Evolutionary conservation across 352 stramenopile species (phyloP).

Genomic region (Elongisporangium undulatum): DNA sequence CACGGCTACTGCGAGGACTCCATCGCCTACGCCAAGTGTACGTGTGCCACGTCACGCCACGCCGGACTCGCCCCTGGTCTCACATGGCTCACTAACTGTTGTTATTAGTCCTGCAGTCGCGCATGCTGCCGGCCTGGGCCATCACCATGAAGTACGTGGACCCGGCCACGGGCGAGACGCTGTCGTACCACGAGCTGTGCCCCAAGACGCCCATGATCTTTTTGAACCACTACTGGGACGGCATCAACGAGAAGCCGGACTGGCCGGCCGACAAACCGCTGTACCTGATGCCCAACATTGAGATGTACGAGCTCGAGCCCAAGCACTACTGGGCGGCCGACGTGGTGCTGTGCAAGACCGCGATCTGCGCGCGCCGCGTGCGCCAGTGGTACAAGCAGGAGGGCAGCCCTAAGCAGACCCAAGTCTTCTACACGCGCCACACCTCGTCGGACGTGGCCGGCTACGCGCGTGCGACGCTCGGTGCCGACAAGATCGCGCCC

Average conservation of each 20-base stretch:
- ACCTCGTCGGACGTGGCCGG: slow-evolving; percentile 47
- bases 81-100: background rate
- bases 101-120: slow-evolving; percentile 26
- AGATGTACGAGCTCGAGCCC: slow-evolving; percentile 58
- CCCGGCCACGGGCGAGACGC: slow-evolving; percentile 24
- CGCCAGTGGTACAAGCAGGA: slow-evolving; percentile 48
- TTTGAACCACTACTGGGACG: slow-evolving; percentile 49
- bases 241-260: slow-evolving; percentile 17
- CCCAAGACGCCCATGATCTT: slow-evolving; percentile 38
- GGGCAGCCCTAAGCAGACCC: slow-evolving; percentile 40
- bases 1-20: slow-evolving; percentile 73
- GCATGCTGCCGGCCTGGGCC: slow-evolving; percentile 36
- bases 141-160: slow-evolving; percentile 38
- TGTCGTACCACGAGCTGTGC: slow-evolving; percentile 51
- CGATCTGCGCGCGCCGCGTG: slow-evolving; percentile 38
- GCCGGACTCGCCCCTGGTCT: background rate
- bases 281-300: slow-evolving; percentile 36
- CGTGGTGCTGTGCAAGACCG: slow-evolving; percentile 55
- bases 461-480: slow-evolving; percentile 24
- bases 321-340: slow-evolving; percentile 47
- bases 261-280: slow-evolving; percentile 29
- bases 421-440: slow-evolving; percentile 52
- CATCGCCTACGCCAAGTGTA: slow-evolving; percentile 65
- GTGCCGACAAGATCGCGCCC: slow-evolving; percentile 17
- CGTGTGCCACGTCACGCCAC: background rate